Evolutionary conservation across 345 rosid genomes (phyloP).

Genomic region (Combretum micranthum): DNA sequence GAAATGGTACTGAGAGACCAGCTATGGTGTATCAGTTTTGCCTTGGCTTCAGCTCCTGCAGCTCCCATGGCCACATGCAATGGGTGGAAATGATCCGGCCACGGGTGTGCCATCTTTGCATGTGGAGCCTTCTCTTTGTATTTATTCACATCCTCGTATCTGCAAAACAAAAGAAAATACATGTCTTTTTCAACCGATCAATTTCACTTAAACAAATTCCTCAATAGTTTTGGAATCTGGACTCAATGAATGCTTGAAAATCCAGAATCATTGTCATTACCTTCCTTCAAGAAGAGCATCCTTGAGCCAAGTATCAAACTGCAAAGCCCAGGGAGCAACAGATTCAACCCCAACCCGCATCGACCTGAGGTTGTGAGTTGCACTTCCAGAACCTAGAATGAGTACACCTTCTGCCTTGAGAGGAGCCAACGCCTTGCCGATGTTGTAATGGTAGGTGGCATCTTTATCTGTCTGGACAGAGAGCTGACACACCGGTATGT

Average conservation of each 20-base stretch:
- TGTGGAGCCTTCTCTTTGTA: conserved; percentile 60
- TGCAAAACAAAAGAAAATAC: conserved; percentile 8
- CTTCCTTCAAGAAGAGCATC: conserved; percentile 79
- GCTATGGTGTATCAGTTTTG: conserved; percentile 69
- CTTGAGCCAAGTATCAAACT: conserved; percentile 83
- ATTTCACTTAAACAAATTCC: neutral
- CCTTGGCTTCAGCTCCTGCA: conserved; percentile 57
- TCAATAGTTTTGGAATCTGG: neutral
- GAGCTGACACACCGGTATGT: conserved; percentile 80
- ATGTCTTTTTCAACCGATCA: no score
- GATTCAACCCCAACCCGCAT: conserved; percentile 12
- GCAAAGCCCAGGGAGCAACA: conserved; percentile 57
- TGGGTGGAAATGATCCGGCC: conserved; percentile 87
- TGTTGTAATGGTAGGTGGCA: conserved; percentile 63
- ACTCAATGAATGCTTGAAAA: neutral
- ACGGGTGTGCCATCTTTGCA: conserved; percentile 77
- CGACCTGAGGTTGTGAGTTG: conserved; percentile 66
- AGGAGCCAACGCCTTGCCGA: conserved; percentile 86
- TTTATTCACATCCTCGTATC: conserved; percentile 74
- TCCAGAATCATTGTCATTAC: conserved; percentile 18
- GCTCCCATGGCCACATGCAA: conserved; percentile 92
- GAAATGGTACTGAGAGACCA: conserved; percentile 70
- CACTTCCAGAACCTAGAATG: conserved; percentile 76
- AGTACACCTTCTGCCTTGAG: conserved; percentile 84
- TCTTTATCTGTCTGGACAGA: conserved; percentile 55